Conservation (phyloP, 352 stramenopile genomes). For the Globisporangium sylvaticum region DNA sequence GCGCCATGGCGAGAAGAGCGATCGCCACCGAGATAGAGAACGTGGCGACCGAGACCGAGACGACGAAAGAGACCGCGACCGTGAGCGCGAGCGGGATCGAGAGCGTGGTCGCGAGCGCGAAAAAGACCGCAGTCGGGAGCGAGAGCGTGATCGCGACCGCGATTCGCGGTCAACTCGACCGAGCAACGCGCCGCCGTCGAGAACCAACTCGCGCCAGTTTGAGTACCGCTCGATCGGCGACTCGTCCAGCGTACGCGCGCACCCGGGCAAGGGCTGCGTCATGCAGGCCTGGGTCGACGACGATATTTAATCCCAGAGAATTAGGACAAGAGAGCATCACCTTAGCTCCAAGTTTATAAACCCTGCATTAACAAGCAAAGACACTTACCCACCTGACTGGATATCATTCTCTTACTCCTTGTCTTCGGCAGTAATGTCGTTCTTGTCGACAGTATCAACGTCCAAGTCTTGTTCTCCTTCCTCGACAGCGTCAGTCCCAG, state of each 20-base stretch:
- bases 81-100: slow-evolving; percentile 14
- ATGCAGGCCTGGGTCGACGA: slow-evolving; percentile 74
- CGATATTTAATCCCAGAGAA: slow-evolving; percentile 21
- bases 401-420: too few relatives aligned
- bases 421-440: neutral
- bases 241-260: slow-evolving; percentile 11
- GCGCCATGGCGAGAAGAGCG: neutral
- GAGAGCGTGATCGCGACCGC: slow-evolving; percentile 17
- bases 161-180: slow-evolving; percentile 2
- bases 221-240: slow-evolving; percentile 14
- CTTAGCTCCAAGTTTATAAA: neutral
- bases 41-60: slow-evolving; percentile 26
- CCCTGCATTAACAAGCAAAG: neutral
- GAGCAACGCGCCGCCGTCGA: neutral
- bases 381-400: neutral
- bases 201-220: slow-evolving; percentile 16
- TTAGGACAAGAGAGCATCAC: neutral
- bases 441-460: neutral
- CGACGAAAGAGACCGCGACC: slow-evolving; percentile 18
- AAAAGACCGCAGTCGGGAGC: slow-evolving; percentile 12
- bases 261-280: slow-evolving; percentile 42
- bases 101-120: slow-evolving; percentile 6
- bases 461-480: neutral
- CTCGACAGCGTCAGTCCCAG: neutral
- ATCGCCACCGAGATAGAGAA: slow-evolving; percentile 12